Base-by-base conservation (phyloP, 345 rosid species). In the Ailanthus altissimus region DNA sequence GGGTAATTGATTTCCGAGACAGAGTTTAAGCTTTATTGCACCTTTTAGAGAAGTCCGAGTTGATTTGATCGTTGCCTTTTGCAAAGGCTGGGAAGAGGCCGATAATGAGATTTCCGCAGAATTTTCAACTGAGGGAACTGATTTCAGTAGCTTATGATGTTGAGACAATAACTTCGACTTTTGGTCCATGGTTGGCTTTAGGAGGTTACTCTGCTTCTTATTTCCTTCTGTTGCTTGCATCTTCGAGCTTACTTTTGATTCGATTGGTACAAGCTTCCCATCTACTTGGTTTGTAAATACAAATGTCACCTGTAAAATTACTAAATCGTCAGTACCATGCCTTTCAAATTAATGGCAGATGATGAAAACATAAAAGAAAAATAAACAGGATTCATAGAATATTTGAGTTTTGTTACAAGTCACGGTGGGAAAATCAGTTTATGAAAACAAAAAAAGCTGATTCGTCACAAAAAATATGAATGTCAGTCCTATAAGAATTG, bases 281-380 rank as follows among this genome's bases (percentile, higher is more conserved):
- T 90, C 99, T 54, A 96, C 89, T 80, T 96, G 98, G 83, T 96
- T 93, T 16, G 97, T 90, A 88, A 96, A 93, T 61, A 92, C 93
- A 70, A 91, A 96, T 28, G 97, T 82, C 50, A 93, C 93, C 99
- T 95, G 91, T 81, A 80, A 77, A 53, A 62, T 59, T 50, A 68
- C 71, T 15, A 74, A 72, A 77, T 11, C 57, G 36, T 67, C 45
- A 69, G 56, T 54, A 58, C 43, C 6, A 16, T 15, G 46, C 57
- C 43, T 51, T 23, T 67, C 25, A 8, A n/a, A 14, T 53, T 25
- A n/a, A 5, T 16, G 67, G 25, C 38, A 42, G 13, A 56, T 54
- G 28, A 38, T 56, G 49, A 71, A 67, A 1, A 46, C 8, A 4
- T n/a, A n/a, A n/a, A n/a, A 26, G 5, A 72, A 21, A 56, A n/a